A percentile compares a stretch with the other conserved stretches of the same genome.
These are phyloP conservation scores for Cutaneotrichosporon curvatum DNA, from an alignment of 1,284 basidiomycete species.

Conservation along the genomic window DNA sequence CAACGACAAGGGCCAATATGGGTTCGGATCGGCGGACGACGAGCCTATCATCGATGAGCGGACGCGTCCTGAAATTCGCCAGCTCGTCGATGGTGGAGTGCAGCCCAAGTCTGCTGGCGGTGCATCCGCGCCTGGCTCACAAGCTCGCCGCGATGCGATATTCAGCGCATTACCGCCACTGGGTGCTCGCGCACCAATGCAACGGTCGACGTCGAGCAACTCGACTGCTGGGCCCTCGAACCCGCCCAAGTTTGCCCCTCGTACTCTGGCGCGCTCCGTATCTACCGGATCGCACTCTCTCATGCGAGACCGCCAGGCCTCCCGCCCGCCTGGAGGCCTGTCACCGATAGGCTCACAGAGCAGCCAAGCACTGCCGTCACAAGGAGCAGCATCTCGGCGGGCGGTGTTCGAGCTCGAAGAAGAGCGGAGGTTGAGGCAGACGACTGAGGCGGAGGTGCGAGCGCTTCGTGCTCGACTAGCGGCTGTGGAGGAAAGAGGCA, in stretches of 20 bases:
- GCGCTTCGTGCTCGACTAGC: constrained; percentile 5
- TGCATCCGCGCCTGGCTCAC: constrained; percentile 4
- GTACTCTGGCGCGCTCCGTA: constrained; percentile 24
- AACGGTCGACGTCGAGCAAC: constrained; percentile 8
- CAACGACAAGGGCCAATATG: constrained; percentile 28
- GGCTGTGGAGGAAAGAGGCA: not conserved
- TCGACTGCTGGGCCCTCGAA: constrained; percentile 1
- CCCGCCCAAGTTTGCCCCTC: not conserved
- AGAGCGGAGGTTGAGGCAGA: constrained; percentile 24
- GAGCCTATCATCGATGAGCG: constrained; percentile 25
- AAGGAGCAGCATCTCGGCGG: constrained; percentile 27
- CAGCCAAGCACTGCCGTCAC: constrained; percentile 18
- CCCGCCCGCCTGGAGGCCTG: constrained; percentile 3
- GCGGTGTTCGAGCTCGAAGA: constrained; percentile 31
- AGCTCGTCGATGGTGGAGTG: constrained; percentile 3
- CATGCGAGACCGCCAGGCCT: not conserved
- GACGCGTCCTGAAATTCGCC: constrained; percentile 16
- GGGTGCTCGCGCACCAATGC: constrained; percentile 4
- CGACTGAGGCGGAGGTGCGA: constrained; percentile 7
- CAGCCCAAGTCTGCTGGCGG: not conserved
- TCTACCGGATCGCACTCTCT: constrained; percentile 30
- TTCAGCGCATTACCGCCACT: constrained; percentile 1
- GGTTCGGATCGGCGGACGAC: constrained; percentile 18
- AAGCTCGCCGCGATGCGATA: constrained; percentile 14
- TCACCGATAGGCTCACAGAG: constrained; percentile 31